Evolutionary conservation across 345 rosid genomes (phyloP).

Genomic region (Corchorus capsularis): DNA sequence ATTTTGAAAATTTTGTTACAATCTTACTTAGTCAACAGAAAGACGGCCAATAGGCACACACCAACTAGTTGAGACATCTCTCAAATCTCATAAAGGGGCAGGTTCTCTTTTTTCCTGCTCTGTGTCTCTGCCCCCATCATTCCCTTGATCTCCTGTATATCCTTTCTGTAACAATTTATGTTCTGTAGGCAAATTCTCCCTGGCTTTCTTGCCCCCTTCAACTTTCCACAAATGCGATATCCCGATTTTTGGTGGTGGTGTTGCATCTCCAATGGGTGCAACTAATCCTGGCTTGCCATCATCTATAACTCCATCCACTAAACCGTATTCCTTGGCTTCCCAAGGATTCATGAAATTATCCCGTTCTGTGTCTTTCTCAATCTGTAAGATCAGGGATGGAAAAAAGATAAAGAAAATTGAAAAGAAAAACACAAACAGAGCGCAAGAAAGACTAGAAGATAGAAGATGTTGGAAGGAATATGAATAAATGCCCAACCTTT

Average conservation of each 20-base stretch:
- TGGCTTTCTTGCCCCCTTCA: conserved; percentile 65
- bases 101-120: conserved; percentile 26
- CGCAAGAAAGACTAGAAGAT: not conserved
- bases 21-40: not conserved
- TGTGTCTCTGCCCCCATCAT: conserved; percentile 32
- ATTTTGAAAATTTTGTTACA: not conserved
- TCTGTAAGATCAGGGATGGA: conserved; percentile 35
- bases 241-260: conserved; percentile 70
- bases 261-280: conserved; percentile 67
- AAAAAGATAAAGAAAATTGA: not conserved
- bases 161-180: conserved; percentile 36
- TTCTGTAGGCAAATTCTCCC: conserved; percentile 64
- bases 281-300: conserved; percentile 94
- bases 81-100: conserved; percentile 25
- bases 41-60: not conserved
- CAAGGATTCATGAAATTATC: conserved; percentile 90
- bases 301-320: conserved; percentile 80
- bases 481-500: conserved; percentile 45
- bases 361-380: conserved; percentile 76
- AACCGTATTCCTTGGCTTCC: conserved; percentile 94
- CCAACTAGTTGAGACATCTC: not conserved
- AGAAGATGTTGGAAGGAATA: not conserved
- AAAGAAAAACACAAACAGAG: not conserved
- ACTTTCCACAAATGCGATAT: conserved; percentile 76
- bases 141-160: conserved; percentile 29